Base-by-base conservation (phyloP, 2,329 filamentous ascomycete species). In the Fusarium hainanense region DNA sequence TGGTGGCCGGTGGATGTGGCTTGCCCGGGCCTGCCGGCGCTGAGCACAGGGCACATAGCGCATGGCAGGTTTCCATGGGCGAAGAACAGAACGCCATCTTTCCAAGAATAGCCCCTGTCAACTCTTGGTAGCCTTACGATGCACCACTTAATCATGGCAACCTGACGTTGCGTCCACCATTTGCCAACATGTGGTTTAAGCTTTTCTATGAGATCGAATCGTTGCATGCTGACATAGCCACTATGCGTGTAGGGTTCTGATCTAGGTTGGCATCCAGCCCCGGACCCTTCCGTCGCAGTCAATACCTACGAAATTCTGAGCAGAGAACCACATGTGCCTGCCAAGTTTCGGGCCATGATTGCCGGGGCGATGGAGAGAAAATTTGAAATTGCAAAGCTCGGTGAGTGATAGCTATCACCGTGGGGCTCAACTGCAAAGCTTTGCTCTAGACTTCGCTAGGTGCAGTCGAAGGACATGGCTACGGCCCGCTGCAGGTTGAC, bases 51-150 rank as follows among this genome's bases (percentile, higher is more conserved):
- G 60, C 72, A 63, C 50, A 58, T 54, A 56, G 64, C 44, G 58
- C 54, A 52, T 55, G 32, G 18, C 40, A 51, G 49, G 13, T 51
- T 51, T 41, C 30, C 55, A 57, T 40, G 52, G 65, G 51, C 32
- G 47, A 58, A 64, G 67, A 58, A 69, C 62, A 64, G 67, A 58
- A 68, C 62, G 62, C 60, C 58, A 61, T 65, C 51, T 54, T 70
- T 68, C 68, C 72, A 74, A 74, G 67, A 74, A 74, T 74, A 74
- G 72, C 66, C 64, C 65, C 58, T 66, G 59, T 61, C 67, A 60
- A 54, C 47, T 60, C 42, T 55, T 30, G 52, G 49, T 30, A 67
- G 63, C 54, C 54, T 69, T 59, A 58, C 18, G 34, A n/a, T n/a
- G 34, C 56, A 48, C 44, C 48, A 48, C 32, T 62, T 51, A 47